Evolutionary conservation across 768 basidiomycete species (phyloP).

Genomic region (Sistotremastrum suecicum): DNA sequence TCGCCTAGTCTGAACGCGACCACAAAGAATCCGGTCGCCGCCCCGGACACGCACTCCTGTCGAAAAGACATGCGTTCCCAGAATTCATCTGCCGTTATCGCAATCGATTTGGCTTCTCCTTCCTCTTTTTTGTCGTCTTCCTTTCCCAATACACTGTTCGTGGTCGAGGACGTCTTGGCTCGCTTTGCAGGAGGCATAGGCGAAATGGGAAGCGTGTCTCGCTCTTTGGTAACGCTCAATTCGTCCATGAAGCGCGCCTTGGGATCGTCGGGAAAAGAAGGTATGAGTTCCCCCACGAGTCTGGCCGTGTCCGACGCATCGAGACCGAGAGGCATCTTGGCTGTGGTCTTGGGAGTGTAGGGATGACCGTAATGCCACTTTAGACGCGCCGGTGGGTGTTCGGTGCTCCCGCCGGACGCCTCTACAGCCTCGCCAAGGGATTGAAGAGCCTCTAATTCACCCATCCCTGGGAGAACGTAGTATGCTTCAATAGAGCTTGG

Average conservation of each 20-base stretch:
- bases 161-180: too few species aligned
- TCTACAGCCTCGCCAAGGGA: conserved; percentile 30
- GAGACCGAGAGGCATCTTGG: conserved; percentile 4
- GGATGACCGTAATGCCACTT: conserved; percentile 73
- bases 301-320: conserved; percentile 14
- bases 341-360: conserved; percentile 23
- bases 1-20: conserved; percentile 37
- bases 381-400: conserved; percentile 5
- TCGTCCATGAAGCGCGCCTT: conserved; percentile 91
- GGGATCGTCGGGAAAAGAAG: conserved; percentile 93
- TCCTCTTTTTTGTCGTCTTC: conserved; percentile 4
- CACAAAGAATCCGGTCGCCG: conserved; percentile 88
- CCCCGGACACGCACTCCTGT: conserved; percentile 85
- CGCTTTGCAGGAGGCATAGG: conserved; percentile 21
- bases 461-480: conserved; percentile 61
- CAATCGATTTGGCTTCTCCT: conserved; percentile 1
- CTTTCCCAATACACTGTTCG: background rate
- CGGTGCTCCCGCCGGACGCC: conserved; percentile 3
- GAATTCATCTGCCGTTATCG: conserved; percentile 52
- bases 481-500: conserved; percentile 23
- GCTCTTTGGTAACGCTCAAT: conserved; percentile 59
- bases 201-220: conserved; percentile 35
- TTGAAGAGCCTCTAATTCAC: conserved; percentile 49
- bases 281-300: conserved; percentile 63
- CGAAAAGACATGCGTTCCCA: conserved; percentile 97